Evolutionary conservation across 116 monocot genomes (phyloP).

Genomic region (Phalaenopsis hybrid): DNA sequence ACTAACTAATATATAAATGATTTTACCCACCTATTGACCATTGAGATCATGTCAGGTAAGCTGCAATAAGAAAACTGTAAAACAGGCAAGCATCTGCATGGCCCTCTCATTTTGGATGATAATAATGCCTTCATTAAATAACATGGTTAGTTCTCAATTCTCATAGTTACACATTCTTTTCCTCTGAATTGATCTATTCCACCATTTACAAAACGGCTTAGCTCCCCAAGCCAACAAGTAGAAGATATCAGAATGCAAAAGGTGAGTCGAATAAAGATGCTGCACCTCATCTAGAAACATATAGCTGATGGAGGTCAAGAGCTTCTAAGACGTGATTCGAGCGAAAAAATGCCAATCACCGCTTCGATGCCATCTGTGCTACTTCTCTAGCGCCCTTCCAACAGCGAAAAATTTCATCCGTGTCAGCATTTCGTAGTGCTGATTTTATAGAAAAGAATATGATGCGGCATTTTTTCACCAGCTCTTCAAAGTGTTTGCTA

Average conservation of each 20-base stretch:
- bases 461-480: conserved; percentile 21
- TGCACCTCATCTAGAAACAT: not conserved
- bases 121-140: too few species aligned
- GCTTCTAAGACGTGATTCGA: not conserved
- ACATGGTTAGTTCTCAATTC: too few species aligned
- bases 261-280: not conserved
- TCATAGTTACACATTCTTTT: not conserved
- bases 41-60: too few species aligned
- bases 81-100: too few species aligned
- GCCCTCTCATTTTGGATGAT: too few species aligned
- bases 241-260: not conserved
- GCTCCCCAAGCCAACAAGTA: not conserved
- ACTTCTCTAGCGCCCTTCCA: conserved; percentile 32
- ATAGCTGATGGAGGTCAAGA: not conserved
- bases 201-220: not conserved
- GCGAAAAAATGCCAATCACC: not conserved
- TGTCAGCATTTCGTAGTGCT: conserved; percentile 17
- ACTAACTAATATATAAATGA: too few species aligned
- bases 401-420: conserved; percentile 11
- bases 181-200: not conserved
- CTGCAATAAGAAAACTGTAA: too few species aligned
- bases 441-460: conserved; percentile 25
- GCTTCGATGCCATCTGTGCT: conserved; percentile 10
- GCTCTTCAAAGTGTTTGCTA: conserved; percentile 9
- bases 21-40: too few species aligned